These are phyloP conservation scores for Fonsecaea monophora DNA, from an alignment of 2,329 filamentous ascomycete genomes.

Conservation along the genomic window DNA sequence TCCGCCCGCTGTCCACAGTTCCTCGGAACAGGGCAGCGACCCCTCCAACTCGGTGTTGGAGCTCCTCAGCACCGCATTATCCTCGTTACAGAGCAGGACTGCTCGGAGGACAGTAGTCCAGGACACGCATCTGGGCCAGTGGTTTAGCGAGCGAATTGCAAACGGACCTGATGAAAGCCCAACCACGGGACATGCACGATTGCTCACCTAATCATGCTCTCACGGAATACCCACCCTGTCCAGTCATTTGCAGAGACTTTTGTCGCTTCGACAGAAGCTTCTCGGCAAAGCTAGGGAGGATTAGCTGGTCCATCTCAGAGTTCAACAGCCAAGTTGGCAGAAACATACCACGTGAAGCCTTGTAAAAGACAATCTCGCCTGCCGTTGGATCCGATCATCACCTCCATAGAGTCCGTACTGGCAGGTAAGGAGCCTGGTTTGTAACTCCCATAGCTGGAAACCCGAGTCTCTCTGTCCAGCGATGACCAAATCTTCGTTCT, in stretches of 20 bases:
- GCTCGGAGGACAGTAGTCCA: constrained; percentile 12
- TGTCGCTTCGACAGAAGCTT: not conserved
- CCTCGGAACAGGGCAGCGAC: constrained; percentile 8
- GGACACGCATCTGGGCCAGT: constrained; percentile 1
- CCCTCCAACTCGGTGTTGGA: constrained; percentile 12
- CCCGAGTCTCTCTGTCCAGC: constrained; percentile 12
- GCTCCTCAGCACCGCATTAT: constrained; percentile 15
- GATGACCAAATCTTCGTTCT: constrained; percentile 7
- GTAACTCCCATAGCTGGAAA: constrained; percentile 20
- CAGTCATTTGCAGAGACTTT: constrained; percentile 6
- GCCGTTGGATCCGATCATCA: constrained; percentile 5
- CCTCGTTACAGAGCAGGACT: constrained; percentile 16
- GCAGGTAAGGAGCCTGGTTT: constrained; percentile 16
- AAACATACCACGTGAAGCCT: constrained; percentile 5
- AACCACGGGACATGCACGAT: no score
- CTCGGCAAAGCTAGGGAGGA: not conserved
- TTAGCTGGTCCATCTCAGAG: not conserved
- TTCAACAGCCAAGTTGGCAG: not conserved
- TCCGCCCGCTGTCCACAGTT: constrained; percentile 7
- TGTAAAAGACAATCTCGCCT: constrained; percentile 1
- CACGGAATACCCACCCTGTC: constrained; percentile 1
- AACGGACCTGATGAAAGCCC: not conserved
- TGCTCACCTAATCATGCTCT: constrained; percentile 8
- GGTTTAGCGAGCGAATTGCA: not conserved
- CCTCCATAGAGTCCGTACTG: constrained; percentile 13